Evolutionary conservation across 805 yeast species (phyloP), one percentile per base, ranked within the genome.

Genomic region (Teunomyces cretensis): DNA sequence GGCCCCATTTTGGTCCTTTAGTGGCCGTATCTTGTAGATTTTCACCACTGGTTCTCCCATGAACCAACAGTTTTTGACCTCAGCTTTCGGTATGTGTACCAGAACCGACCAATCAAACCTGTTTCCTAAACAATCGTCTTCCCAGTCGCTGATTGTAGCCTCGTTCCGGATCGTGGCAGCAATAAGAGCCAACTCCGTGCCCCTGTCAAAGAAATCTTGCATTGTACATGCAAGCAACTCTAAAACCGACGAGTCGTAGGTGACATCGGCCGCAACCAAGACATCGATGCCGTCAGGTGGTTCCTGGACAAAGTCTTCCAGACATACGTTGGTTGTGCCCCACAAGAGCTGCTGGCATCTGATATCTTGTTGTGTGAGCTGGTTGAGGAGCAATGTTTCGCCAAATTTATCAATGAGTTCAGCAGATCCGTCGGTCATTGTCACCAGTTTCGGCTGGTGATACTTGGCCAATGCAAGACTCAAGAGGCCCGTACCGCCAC

Each of bases 401-500:
- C 61, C 48, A 14, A 83, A 53, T 7, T 72, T 65, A 11, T 78
- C 80, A 3, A 86, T 64, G 11, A 85, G 66, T 11, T 68, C 68
- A 2, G 76, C 67, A 47, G 83, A 86, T 2, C 92, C 94, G 58
- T 88, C 96, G 0, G 92, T 84, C 30, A 84, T 61, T 0, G 70
- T 58, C 12, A 83, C 59, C 30, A 60, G 46, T 8, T 50, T 47
- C 41, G 49, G 47, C 17, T 35, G 8, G n/a, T 41, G 45, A 33
- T 43, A 50, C 45, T 66, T 68, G 14, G 63, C 52, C 4, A 79
- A 48, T 1, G 78, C 62, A 26, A 86, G 49, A 1, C 91, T 81
- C 1, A 87, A 84, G 6, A 92, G 65, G 0, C 97, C 97, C 0
- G 97, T 89, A 0, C 98, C 98, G 9, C 94, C 78, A 0, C 98